A percentile compares a stretch with the other conserved stretches of the same genome.
These are phyloP conservation scores for Penicillium parvum DNA, from an alignment of 495 filamentous ascomycete genomes.

Conservation along the genomic window DNA sequence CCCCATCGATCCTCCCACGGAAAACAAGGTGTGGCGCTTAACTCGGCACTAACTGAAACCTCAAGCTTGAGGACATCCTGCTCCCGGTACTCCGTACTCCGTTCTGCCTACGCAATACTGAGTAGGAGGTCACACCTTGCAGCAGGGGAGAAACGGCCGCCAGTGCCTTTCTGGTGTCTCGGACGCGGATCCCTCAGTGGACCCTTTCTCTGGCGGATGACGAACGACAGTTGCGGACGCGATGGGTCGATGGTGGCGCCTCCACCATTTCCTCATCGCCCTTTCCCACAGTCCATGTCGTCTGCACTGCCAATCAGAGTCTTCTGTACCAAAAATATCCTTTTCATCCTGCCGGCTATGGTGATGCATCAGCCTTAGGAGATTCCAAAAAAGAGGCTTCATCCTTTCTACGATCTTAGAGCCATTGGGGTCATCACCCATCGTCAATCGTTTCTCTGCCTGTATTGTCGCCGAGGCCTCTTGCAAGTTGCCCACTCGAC, in stretches of 20 bases:
- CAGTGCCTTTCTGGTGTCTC: slow-evolving; percentile 16
- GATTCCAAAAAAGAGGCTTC: not conserved
- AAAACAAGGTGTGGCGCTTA: too few relatives aligned
- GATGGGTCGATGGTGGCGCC: slow-evolving; percentile 9
- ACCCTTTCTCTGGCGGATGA: slow-evolving; percentile 12
- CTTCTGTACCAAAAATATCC: slow-evolving; percentile 27
- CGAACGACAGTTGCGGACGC: slow-evolving; percentile 13
- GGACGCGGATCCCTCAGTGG: slow-evolving; percentile 16
- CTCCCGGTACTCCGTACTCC: too few relatives aligned
- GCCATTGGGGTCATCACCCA: not conserved
- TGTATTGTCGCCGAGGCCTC: not conserved
- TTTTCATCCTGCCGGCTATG: slow-evolving; percentile 16
- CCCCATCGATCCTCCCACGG: too few relatives aligned
- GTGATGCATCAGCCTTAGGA: slow-evolving; percentile 11
- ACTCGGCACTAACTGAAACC: too few relatives aligned
- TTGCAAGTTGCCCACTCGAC: not conserved
- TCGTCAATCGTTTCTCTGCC: not conserved
- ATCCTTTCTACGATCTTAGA: not conserved
- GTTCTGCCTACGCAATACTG: too few relatives aligned
- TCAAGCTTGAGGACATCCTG: too few relatives aligned
- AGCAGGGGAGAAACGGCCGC: slow-evolving; percentile 4
- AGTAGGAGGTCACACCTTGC: too few relatives aligned
- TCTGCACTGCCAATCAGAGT: slow-evolving; percentile 21
- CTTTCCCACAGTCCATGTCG: slow-evolving; percentile 9
- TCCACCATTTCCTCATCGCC: slow-evolving; percentile 11